Evolutionary conservation across 257 asterid species (phyloP).

Genomic region (Jacaranda copaia): DNA sequence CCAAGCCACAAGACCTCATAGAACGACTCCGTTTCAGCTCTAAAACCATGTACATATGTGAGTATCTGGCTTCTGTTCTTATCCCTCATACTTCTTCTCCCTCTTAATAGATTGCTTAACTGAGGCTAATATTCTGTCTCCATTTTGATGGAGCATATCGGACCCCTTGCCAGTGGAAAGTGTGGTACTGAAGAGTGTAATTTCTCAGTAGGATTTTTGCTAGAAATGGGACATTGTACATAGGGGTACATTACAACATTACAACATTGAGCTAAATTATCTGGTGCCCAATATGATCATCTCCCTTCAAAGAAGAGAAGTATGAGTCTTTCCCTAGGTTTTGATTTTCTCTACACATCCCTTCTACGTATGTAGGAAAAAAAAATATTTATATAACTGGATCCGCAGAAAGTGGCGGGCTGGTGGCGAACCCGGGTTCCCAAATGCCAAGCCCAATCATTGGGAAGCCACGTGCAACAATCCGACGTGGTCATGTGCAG

Average conservation of each 20-base stretch:
- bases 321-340: no score
- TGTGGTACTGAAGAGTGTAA: neutral
- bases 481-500: conserved; percentile 6
- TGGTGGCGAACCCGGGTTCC: neutral
- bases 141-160: conserved; percentile 8
- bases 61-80: neutral
- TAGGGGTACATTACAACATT: no score
- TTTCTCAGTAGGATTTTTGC: neutral
- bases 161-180: neutral
- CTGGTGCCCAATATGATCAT: neutral
- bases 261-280: neutral
- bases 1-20: neutral
- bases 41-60: conserved; percentile 17
- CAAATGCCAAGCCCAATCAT: neutral
- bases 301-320: no score
- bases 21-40: neutral
- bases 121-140: conserved; percentile 5
- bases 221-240: neutral
- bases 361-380: no score
- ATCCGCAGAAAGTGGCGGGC: neutral
- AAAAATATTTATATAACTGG: no score
- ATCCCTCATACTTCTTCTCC: neutral
- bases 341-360: no score
- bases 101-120: conserved; percentile 1
- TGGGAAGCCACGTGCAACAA: neutral